Conservation (phyloP, 129 eudicot species). For the Lactuca saligna region DNA sequence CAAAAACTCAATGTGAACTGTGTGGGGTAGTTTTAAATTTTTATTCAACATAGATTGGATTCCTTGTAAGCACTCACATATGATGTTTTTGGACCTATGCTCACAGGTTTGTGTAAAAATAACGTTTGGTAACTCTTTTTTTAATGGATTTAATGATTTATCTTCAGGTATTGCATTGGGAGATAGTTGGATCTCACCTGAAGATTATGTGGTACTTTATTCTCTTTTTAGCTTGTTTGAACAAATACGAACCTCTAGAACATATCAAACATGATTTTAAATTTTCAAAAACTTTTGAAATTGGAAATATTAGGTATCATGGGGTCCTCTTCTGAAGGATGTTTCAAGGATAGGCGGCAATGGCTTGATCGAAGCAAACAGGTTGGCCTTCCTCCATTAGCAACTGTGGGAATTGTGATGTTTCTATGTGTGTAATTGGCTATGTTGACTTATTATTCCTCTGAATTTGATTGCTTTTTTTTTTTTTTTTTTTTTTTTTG, state of each 20-base stretch:
- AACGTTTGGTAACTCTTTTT: no score
- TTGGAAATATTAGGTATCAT: conserved; percentile 49
- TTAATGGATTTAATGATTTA: conserved; percentile 1
- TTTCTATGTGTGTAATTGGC: no score
- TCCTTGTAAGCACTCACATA: no score
- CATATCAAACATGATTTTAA: neutral
- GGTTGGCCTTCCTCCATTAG: conserved; percentile 20
- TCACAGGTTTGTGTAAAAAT: no score
- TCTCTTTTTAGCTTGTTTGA: neutral
- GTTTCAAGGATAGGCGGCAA: conserved; percentile 75
- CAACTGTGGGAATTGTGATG: no score
- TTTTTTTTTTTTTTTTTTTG: conserved; percentile 13
- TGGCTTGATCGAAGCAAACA: conserved; percentile 59
- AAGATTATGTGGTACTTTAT: conserved; percentile 72
- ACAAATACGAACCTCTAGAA: neutral
- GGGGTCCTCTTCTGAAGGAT: conserved; percentile 89
- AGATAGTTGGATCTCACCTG: conserved; percentile 91
- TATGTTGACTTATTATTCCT: conserved; percentile 25
- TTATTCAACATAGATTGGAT: no score
- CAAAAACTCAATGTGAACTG: no score
- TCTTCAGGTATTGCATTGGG: conserved; percentile 77
- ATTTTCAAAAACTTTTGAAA: neutral
- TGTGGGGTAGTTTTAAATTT: no score
- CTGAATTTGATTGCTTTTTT: conserved; percentile 8
- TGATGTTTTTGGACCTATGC: no score